A percentile compares a stretch with the other conserved stretches of the same genome.
Conservation (phyloP, 306 rosid genomes). For the Inga laurina region DNA sequence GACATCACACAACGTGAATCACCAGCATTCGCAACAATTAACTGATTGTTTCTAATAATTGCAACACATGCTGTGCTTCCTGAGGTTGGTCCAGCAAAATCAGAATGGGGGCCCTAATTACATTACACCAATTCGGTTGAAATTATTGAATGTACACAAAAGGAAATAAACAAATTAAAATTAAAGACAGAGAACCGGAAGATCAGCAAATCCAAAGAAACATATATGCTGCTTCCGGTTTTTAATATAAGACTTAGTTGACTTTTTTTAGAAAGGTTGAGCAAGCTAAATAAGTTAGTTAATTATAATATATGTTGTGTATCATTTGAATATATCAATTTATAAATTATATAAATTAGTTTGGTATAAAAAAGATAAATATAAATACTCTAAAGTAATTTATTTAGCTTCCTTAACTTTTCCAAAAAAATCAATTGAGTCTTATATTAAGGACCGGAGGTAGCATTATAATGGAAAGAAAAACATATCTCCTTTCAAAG, state of each 20-base stretch:
- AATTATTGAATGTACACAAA: conserved; percentile 18
- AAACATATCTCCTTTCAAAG: not conserved
- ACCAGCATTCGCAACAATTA: conserved; percentile 89
- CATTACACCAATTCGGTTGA: conserved; percentile 26
- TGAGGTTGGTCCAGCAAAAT: conserved; percentile 87
- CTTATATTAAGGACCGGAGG: no score
- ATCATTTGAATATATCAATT: no score
- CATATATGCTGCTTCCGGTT: no score
- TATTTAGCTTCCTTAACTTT: no score
- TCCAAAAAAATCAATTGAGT: no score
- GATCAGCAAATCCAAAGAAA: not conserved
- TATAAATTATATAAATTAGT: no score
- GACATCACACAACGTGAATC: conserved; percentile 95
- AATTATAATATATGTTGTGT: no score
- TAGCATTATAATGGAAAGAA: not conserved
- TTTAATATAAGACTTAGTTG: no score
- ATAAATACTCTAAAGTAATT: no score
- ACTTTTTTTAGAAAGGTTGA: no score
- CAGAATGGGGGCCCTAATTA: conserved; percentile 94
- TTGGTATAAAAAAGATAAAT: no score
- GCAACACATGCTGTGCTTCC: conserved; percentile 98
- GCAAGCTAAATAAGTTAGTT: no score
- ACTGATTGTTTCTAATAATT: conserved; percentile 62
- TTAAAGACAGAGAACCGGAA: not conserved
- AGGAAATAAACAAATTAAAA: not conserved